Percentiles rank a stretch among this genome's conserved stretches.
Evolutionary conservation across 129 eudicot genomes (phyloP).

Genomic region (Tagetes erecta): DNA sequence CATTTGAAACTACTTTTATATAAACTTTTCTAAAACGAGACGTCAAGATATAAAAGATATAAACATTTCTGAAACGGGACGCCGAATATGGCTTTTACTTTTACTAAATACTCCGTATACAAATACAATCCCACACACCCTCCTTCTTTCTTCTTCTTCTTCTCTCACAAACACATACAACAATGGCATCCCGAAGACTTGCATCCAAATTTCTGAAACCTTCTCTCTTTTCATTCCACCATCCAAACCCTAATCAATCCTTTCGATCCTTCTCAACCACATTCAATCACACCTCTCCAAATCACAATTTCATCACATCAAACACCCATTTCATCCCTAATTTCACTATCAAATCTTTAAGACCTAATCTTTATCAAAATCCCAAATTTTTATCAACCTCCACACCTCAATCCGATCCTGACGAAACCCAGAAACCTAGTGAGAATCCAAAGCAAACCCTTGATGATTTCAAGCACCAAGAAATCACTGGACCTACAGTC

Average conservation of each 20-base stretch:
- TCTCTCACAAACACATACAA: conserved; percentile 10
- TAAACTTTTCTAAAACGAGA: no score
- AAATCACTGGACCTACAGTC: conserved; percentile 84
- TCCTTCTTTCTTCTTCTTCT: not conserved
- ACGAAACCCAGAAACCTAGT: conserved; percentile 36
- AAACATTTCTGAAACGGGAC: no score
- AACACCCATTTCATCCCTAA: conserved; percentile 31
- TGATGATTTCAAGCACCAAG: conserved; percentile 73
- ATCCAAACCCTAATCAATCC: conserved; percentile 23
- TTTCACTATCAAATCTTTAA: conserved; percentile 21
- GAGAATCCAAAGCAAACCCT: conserved; percentile 40
- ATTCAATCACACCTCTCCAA: conserved; percentile 25
- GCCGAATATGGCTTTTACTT: no score
- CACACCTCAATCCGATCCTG: conserved; percentile 28
- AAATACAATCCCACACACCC: not conserved
- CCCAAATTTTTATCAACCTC: conserved; percentile 53
- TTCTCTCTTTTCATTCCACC: conserved; percentile 28
- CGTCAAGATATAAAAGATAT: no score
- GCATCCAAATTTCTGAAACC: conserved; percentile 42
- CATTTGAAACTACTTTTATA: no score
- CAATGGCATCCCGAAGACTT: conserved; percentile 57
- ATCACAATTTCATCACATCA: conserved; percentile 20
- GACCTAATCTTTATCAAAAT: conserved; percentile 24
- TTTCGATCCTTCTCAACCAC: conserved; percentile 23
- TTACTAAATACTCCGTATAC: no score